Evolutionary conservation across 2,329 filamentous ascomycete species (phyloP), one percentile per base, ranked within the genome.

Genomic region (Cordyceps tenuipes): DNA sequence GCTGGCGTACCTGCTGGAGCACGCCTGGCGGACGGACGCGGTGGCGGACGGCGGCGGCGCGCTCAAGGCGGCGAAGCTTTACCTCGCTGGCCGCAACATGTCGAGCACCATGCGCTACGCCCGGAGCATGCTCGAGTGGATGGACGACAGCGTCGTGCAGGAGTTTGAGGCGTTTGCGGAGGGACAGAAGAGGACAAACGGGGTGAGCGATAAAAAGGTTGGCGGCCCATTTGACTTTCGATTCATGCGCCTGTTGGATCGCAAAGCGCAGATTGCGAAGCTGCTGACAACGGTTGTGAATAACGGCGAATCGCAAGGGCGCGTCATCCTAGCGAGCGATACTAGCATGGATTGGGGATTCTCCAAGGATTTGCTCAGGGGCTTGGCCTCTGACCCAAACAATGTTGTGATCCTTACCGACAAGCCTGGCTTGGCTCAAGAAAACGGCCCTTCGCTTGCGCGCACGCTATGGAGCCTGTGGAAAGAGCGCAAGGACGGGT

Each of bases 41-140:
- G 72, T 77, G 1, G 77, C 79, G 26, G 75, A 77, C 9, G 79
- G 81, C 26, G 79, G 80, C 26, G 79, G 80, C 23, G 73, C 75
- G 1, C 73, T 87, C 17, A 77, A 77, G 59, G 73, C 77, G 1
- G 76, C 82, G 0, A 84, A 81, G 66, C 78, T 97, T 0, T 97
- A 91, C 69, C 79, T 99, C 48, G 93, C 92, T 0, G 92, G 91
- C 44, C 87, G 87, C 62, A 96, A 91, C 63, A 89, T 90, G 64
- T 87, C 90, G 61, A 92, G 91, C 63, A 96, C 92, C 0, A 89
- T 97, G 80, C 83, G 91, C 57, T 90, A 97, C 65, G 90, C 93
- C 29, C 83, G 92, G 65, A 97, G 93, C 71, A 96, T 99, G 90
- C 79, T 99, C 36, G 94, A 99, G 70, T 99, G 94, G 94, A 97